phyloP scores from a whole-genome alignment of 2,329 filamentous ascomycete genomes.

The Teratosphaeria viscida region DNA sequence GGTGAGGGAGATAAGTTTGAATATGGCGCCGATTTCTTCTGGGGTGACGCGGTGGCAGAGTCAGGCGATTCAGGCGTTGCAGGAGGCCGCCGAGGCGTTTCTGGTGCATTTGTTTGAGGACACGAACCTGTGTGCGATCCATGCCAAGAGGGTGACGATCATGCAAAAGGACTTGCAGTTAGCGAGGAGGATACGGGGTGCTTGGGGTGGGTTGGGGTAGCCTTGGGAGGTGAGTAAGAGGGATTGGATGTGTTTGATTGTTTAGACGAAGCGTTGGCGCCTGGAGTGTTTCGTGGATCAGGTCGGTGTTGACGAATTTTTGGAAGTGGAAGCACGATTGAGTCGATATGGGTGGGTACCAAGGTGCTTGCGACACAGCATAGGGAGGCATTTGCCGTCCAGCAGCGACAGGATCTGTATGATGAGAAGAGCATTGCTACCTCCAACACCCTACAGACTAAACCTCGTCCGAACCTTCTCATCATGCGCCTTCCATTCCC shows the following conservation, averaged over 20 bases:
- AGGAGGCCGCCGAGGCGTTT: constrained; percentile 98
- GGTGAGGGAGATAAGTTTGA: constrained; percentile 87
- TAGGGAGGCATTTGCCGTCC: not conserved
- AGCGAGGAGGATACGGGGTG: constrained; percentile 86
- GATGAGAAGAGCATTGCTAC: not conserved
- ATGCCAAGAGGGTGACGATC: constrained; percentile 99
- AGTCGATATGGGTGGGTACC: not conserved
- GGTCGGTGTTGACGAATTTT: not conserved
- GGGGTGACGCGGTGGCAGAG: constrained; percentile 89
- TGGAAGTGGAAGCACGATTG: not conserved
- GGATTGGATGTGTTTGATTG: not conserved
- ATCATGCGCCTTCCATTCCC: constrained; percentile 94
- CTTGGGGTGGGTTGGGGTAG: constrained; percentile 31
- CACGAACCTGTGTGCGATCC: constrained; percentile 96
- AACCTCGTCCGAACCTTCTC: constrained; percentile 92
- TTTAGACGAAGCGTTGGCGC: not conserved
- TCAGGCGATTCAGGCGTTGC: constrained; percentile 89
- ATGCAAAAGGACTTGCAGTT: constrained; percentile 97
- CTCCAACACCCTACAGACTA: constrained; percentile 53
- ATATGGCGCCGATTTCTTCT: constrained; percentile 64
- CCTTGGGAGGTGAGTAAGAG: constrained; percentile 27
- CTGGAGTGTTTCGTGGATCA: not conserved
- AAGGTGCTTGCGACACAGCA: not conserved
- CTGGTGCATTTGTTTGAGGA: constrained; percentile 97
- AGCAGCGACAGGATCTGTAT: not conserved